These are phyloP conservation scores for Potentilla sterilis DNA, from an alignment of 306 rosid genomes.

Conservation along the genomic window DNA sequence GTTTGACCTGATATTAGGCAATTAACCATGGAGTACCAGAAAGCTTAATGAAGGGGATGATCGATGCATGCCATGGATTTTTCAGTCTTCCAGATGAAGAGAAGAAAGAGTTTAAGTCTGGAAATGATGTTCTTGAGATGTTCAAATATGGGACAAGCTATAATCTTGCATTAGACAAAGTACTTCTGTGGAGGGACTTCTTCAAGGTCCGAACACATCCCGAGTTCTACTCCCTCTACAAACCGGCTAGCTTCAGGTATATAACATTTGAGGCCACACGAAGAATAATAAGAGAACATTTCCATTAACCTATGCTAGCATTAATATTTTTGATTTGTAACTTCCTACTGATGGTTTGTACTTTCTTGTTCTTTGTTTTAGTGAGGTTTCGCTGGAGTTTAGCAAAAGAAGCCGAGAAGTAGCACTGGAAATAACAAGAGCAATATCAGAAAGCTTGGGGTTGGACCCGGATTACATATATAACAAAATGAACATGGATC, in stretches of 20 bases:
- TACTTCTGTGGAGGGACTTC: neutral
- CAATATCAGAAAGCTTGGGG: conserved; percentile 28
- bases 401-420: conserved; percentile 7
- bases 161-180: neutral
- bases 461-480: conserved; percentile 27
- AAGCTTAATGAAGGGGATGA: conserved; percentile 34
- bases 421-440: conserved; percentile 12
- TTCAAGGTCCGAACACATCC: conserved; percentile 2
- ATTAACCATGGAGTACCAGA: conserved; percentile 45
- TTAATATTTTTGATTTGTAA: neutral
- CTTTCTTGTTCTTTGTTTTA: neutral
- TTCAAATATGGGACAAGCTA: conserved; percentile 1
- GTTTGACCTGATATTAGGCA: conserved; percentile 12
- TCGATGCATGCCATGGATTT: conserved; percentile 32
- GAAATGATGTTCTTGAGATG: neutral
- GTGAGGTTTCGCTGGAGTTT: neutral
- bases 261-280: no score
- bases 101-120: neutral
- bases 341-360: no score
- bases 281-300: no score
- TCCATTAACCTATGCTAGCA: no score
- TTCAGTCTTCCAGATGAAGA: conserved; percentile 17
- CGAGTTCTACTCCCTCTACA: neutral
- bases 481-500: conserved; percentile 16
- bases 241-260: conserved; percentile 2